Percentiles rank a stretch among this genome's conserved stretches.
Evolutionary conservation across 495 filamentous ascomycete genomes (phyloP).

Genomic region (Parachaetomium inaequale): DNA sequence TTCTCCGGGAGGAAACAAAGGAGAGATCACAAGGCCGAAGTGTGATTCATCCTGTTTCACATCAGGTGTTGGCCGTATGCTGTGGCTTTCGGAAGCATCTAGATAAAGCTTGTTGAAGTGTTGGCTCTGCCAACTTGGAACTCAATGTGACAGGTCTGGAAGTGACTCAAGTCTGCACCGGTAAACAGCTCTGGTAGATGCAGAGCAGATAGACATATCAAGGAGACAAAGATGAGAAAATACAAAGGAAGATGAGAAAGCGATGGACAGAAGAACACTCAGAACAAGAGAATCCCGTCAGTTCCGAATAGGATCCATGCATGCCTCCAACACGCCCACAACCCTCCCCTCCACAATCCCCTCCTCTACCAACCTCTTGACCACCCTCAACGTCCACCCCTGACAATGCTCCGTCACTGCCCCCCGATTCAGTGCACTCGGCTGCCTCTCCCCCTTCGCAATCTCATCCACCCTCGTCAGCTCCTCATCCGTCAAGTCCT

Average conservation of each 20-base stretch:
- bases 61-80: too few species aligned
- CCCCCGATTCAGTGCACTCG: conserved; percentile 8
- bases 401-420: conserved; percentile 21
- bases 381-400: conserved; percentile 18
- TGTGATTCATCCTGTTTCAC: too few species aligned
- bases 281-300: background rate
- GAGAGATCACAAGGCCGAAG: too few species aligned
- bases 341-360: background rate
- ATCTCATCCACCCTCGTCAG: conserved; percentile 8
- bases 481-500: conserved; percentile 6
- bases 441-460: conserved; percentile 6
- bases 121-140: too few species aligned
- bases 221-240: too few species aligned
- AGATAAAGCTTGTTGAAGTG: too few species aligned
- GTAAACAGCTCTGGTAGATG: too few species aligned
- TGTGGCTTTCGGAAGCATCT: too few species aligned
- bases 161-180: too few species aligned
- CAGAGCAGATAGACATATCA: too few species aligned
- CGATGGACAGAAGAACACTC: background rate
- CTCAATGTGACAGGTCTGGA: too few species aligned
- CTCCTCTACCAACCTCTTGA: conserved; percentile 2
- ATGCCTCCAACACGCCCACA: conserved; percentile 1
- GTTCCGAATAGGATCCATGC: conserved; percentile 8
- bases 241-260: background rate
- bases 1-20: too few species aligned